Evolutionary conservation across 495 filamentous ascomycete genomes (phyloP).

Genomic region (Hyaloscypha hepaticicola): DNA sequence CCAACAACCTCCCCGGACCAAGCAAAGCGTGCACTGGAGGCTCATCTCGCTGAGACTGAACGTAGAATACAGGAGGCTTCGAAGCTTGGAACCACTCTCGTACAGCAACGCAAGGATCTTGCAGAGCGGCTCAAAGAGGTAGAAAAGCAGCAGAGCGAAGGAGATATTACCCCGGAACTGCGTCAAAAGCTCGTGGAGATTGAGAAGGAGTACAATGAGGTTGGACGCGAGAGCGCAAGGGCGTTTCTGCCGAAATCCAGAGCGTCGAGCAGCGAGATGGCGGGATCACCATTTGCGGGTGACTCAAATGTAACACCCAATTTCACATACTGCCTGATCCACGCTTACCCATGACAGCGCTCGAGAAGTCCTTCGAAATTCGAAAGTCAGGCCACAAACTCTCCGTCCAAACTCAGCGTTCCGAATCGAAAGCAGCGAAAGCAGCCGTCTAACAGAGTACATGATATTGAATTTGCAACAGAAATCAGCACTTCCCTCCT

Average conservation of each 20-base stretch:
- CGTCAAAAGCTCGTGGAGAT: slow-evolving; percentile 80
- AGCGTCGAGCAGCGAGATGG: slow-evolving; percentile 62
- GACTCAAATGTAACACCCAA: slow-evolving; percentile 42
- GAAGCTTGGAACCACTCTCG: slow-evolving; percentile 78
- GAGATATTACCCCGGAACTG: slow-evolving; percentile 82
- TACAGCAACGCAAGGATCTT: slow-evolving; percentile 80
- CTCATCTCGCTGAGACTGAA: slow-evolving; percentile 87
- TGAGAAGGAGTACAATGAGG: slow-evolving; percentile 93
- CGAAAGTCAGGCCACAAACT: slow-evolving; percentile 78
- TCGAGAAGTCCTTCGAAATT: slow-evolving; percentile 77
- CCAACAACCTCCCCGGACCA: slow-evolving; percentile 77
- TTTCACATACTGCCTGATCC: not conserved
- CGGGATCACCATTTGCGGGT: slow-evolving; percentile 60
- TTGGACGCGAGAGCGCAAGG: slow-evolving; percentile 83
- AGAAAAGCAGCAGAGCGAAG: slow-evolving; percentile 71
- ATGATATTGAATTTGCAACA: slow-evolving; percentile 95
- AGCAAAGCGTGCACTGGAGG: slow-evolving; percentile 83
- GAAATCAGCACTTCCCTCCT: slow-evolving; percentile 92
- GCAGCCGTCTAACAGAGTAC: slow-evolving; percentile 77
- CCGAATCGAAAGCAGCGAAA: slow-evolving; percentile 85
- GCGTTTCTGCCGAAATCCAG: slow-evolving; percentile 85
- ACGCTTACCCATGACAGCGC: slow-evolving; percentile 46
- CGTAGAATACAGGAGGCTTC: slow-evolving; percentile 88
- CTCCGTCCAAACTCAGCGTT: slow-evolving; percentile 85
- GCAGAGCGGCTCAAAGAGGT: slow-evolving; percentile 80